Conservation (phyloP, 257 asterid species). For the Solanum piurae region DNA sequence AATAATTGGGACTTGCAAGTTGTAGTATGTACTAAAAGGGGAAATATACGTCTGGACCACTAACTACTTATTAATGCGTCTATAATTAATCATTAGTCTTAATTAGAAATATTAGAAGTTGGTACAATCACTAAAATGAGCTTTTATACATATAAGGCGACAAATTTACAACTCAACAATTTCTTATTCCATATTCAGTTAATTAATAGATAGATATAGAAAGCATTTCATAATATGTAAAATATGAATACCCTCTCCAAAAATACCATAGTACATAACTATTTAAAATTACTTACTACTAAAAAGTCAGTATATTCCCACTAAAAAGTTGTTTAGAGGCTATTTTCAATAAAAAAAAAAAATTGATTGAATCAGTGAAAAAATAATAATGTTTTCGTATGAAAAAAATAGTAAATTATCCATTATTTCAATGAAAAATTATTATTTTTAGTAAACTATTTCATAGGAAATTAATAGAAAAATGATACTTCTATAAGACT, state of each 20-base stretch:
- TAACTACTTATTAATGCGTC: background rate
- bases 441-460: background rate
- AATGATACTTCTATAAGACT: background rate
- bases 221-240: background rate
- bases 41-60: background rate
- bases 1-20: background rate
- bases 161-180: background rate
- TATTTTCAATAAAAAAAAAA: too few species aligned
- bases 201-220: background rate
- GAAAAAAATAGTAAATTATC: too few species aligned
- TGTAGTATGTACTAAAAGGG: background rate
- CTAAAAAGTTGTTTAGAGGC: too few species aligned
- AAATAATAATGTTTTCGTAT: fast-evolving
- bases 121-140: background rate
- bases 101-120: background rate
- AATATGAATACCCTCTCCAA: background rate
- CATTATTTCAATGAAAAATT: background rate
- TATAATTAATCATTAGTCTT: background rate
- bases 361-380: too few species aligned
- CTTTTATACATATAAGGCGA: background rate
- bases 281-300: background rate
- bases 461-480: background rate
- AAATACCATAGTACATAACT: background rate
- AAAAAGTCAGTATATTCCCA: background rate
- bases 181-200: background rate